Conservation (phyloP, 2,329 filamentous ascomycete species). For the Epichloe baconii region DNA sequence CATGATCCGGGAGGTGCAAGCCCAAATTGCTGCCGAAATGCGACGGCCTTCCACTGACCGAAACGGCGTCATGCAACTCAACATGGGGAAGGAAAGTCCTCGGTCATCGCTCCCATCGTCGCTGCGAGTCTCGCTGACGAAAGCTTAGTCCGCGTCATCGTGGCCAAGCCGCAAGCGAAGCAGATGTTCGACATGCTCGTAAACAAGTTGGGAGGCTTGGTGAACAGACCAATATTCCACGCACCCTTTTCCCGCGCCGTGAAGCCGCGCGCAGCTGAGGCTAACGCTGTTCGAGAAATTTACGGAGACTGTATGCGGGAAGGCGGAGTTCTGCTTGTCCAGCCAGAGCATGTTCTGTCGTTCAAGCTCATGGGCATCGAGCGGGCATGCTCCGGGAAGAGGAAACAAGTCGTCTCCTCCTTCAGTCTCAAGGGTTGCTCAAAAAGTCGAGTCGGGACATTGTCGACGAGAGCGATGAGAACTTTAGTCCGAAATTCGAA, state of each 20-base stretch:
- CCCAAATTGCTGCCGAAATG: conserved; percentile 45
- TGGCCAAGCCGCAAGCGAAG: conserved; percentile 45
- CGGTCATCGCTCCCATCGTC: conserved; percentile 55
- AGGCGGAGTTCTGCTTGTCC: conserved; percentile 44
- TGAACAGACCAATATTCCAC: conserved; percentile 39
- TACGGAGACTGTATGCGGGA: conserved; percentile 32
- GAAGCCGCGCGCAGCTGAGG: conserved; percentile 17
- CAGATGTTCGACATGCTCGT: conserved; percentile 30
- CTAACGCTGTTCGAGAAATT: conserved; percentile 22
- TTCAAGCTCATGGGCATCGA: conserved; percentile 51
- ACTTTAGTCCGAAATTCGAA: conserved; percentile 47
- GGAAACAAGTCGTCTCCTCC: conserved; percentile 19
- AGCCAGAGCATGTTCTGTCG: conserved; percentile 52
- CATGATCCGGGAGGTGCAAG: conserved; percentile 46
- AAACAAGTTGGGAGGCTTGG: conserved; percentile 35
- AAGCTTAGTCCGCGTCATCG: conserved; percentile 42
- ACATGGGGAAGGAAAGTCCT: conserved; percentile 61
- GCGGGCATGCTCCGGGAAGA: conserved; percentile 19
- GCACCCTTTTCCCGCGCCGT: conserved; percentile 46
- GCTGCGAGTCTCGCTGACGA: conserved; percentile 39
- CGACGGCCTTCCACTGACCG: conserved; percentile 20
- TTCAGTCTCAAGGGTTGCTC: conserved; percentile 32
- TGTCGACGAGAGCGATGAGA: conserved; percentile 54
- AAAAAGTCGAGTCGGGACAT: conserved; percentile 34
- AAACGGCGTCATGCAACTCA: conserved; percentile 50